Conservation (phyloP, 202 grass and related monocot species). For the Bolboschoenoplectus hybrid region DNA sequence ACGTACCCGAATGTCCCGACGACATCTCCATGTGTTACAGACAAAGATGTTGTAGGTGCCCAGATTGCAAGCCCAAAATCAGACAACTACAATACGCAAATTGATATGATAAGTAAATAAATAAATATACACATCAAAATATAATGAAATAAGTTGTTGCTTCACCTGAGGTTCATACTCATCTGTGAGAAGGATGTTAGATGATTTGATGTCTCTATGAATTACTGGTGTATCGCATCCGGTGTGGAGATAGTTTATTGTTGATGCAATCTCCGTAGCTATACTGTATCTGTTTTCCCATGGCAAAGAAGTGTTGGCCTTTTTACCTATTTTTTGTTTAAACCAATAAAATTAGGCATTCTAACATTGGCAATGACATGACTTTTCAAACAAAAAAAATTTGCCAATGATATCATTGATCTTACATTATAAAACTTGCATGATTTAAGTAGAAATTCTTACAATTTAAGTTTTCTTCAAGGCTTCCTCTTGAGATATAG, state of each 20-base stretch:
- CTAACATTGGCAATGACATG: too few species aligned
- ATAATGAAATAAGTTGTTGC: background rate
- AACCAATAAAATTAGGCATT: background rate
- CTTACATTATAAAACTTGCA: slow-evolving; percentile 32
- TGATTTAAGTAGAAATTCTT: slow-evolving; percentile 33
- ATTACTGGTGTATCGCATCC: slow-evolving; percentile 74
- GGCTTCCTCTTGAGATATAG: slow-evolving; percentile 79
- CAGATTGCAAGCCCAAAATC: slow-evolving; percentile 91
- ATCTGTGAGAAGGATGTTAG: slow-evolving; percentile 89
- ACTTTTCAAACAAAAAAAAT: background rate
- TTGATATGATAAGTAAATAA: background rate
- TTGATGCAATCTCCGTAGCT: slow-evolving; percentile 72
- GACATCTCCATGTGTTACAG: slow-evolving; percentile 67
- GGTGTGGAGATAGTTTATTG: slow-evolving; percentile 72
- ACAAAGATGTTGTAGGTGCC: slow-evolving; percentile 60
- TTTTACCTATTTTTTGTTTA: slow-evolving; percentile 51
- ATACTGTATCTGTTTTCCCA: slow-evolving; percentile 78
- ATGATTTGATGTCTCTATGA: slow-evolving; percentile 96
- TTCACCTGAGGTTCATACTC: slow-evolving; percentile 74
- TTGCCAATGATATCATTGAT: slow-evolving; percentile 36
- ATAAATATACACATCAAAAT: background rate
- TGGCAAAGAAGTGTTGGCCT: slow-evolving; percentile 46
- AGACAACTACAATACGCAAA: slow-evolving; percentile 56
- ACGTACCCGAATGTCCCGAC: slow-evolving; percentile 90
- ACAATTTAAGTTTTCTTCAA: slow-evolving; percentile 92